Conservation (phyloP, 768 basidiomycete species). For the Lactarius indigo region DNA sequence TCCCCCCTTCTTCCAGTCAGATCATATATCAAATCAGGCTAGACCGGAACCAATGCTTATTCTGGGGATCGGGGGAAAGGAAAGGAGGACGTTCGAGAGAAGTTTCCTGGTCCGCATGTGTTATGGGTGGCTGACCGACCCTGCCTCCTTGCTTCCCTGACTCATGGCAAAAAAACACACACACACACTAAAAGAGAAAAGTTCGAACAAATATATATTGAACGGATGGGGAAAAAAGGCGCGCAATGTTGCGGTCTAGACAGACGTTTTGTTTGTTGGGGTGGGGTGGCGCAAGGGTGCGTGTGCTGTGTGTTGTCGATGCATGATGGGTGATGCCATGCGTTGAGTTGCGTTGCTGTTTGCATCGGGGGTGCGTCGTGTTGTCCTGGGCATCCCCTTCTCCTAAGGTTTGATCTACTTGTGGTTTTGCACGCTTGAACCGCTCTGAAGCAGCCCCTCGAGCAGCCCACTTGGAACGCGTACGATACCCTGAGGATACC, state of each 20-base stretch:
- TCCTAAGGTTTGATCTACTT: conserved; percentile 14
- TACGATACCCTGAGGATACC: neutral
- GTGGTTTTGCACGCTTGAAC: neutral
- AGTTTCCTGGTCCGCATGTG: conserved; percentile 13
- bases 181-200: neutral
- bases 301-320: neutral
- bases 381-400: neutral
- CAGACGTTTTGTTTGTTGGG: neutral
- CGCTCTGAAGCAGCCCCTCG: neutral
- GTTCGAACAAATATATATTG: neutral
- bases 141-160: conserved; percentile 14
- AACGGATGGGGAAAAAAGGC: neutral
- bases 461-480: neutral
- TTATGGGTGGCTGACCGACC: neutral
- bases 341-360: too few species aligned
- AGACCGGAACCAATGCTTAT: conserved; percentile 3
- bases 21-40: neutral
- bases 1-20: neutral
- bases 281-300: conserved; percentile 8
- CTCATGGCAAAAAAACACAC: conserved; percentile 6
- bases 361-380: neutral
- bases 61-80: conserved; percentile 9
- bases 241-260: conserved; percentile 13
- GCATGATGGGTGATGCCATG: neutral
- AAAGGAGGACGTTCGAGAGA: neutral